Evolutionary conservation across 1,284 basidiomycete species (phyloP).

Genomic region (Ganoderma multipileum): DNA sequence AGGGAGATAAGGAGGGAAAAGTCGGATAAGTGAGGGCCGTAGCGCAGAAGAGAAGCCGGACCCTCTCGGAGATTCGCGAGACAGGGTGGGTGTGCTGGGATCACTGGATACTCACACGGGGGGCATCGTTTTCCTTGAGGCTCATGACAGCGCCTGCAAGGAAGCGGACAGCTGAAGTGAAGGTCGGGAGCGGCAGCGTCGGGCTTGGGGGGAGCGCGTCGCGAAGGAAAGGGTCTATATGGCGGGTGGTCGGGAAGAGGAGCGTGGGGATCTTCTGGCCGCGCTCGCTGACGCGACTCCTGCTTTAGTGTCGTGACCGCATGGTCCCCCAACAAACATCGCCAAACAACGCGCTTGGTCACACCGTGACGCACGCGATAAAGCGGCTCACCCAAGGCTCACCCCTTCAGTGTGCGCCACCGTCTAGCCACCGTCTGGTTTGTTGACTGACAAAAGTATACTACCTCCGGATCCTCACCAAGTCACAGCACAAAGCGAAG

Average conservation of each 20-base stretch:
- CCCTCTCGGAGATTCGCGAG: slow-evolving; percentile 10
- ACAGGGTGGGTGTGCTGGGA: not conserved
- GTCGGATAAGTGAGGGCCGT: slow-evolving; percentile 19
- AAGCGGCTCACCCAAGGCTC: not conserved
- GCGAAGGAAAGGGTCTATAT: not conserved
- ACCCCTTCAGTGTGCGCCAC: no score
- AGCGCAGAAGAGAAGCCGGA: slow-evolving; percentile 9
- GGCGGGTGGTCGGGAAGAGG: not conserved
- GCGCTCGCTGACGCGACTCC: slow-evolving; percentile 16
- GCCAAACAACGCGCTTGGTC: slow-evolving; percentile 31
- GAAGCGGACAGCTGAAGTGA: slow-evolving; percentile 8
- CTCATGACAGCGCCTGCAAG: slow-evolving; percentile 32
- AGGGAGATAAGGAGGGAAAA: slow-evolving; percentile 1
- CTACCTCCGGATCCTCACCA: no score
- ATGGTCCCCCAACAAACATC: slow-evolving; percentile 15
- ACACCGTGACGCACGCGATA: slow-evolving; percentile 21
- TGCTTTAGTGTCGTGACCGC: slow-evolving; percentile 18
- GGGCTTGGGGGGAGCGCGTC: slow-evolving; percentile 3
- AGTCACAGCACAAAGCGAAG: not conserved
- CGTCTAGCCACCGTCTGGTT: no score
- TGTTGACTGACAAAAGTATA: no score
- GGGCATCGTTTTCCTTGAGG: slow-evolving; percentile 39
- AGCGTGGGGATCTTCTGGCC: slow-evolving; percentile 12
- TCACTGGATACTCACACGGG: slow-evolving; percentile 10
- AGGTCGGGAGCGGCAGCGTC: slow-evolving; percentile 2